Evolutionary conservation across 2,329 filamentous ascomycete genomes (phyloP).

Genomic region (Plectosphaerella cucumerina): DNA sequence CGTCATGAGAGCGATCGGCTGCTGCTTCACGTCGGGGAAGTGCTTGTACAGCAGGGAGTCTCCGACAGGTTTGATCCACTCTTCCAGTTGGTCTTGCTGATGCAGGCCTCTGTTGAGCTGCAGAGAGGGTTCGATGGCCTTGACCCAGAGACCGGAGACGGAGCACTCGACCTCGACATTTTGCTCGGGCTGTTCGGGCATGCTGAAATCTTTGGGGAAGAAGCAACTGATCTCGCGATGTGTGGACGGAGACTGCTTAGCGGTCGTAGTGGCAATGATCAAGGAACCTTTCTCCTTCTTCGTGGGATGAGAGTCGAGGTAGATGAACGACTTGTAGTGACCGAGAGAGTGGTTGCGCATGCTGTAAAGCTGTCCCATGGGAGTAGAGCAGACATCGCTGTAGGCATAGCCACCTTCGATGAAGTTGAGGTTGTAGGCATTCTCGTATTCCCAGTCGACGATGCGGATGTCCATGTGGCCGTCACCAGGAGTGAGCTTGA

Average conservation of each 20-base stretch:
- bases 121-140: no score
- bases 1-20: background rate
- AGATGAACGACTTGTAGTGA: background rate
- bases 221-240: background rate
- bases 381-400: constrained; percentile 5
- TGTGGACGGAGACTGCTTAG: background rate
- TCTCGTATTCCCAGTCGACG: no score
- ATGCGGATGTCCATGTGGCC: no score
- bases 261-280: background rate
- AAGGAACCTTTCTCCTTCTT: background rate
- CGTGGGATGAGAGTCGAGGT: background rate
- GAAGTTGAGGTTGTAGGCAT: background rate
- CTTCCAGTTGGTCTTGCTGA: no score
- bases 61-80: background rate
- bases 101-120: no score
- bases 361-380: background rate
- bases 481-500: no score
- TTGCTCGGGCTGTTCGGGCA: no score
- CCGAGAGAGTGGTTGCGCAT: background rate
- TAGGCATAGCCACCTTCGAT: background rate
- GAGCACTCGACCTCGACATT: background rate
- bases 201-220: no score
- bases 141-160: background rate
- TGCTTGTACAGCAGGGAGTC: background rate
- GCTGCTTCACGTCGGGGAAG: background rate